Percentiles rank a stretch among this genome's conserved stretches.
phyloP scores from a whole-genome alignment of 2,329 filamentous ascomycete genomes.

The Sordariomycetes sp. region DNA sequence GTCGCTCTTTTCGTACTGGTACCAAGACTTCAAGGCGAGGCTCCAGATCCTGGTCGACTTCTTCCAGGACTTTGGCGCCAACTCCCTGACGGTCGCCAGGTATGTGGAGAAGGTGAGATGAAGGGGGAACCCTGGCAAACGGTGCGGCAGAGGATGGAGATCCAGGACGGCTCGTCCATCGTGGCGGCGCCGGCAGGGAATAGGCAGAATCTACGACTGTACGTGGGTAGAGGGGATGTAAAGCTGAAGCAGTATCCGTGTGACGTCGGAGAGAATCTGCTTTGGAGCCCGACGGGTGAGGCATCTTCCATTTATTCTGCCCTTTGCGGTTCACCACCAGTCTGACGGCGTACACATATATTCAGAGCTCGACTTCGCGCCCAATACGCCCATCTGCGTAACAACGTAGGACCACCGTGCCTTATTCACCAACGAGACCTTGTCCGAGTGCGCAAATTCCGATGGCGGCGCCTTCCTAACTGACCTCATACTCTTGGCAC shows the following conservation, averaged over 20 bases:
- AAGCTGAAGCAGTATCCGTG: not conserved
- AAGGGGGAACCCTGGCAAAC: not conserved
- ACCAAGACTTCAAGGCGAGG: not conserved
- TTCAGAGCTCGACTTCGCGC: not conserved
- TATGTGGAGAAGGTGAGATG: not conserved
- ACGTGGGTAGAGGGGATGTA: not conserved
- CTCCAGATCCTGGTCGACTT: not conserved
- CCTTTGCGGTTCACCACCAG: not conserved
- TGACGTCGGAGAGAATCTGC: not conserved
- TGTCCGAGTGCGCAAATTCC: not conserved
- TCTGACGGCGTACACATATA: not conserved
- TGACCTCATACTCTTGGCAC: not conserved
- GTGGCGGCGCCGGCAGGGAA: not conserved
- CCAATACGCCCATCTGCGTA: not conserved
- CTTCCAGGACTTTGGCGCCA: not conserved
- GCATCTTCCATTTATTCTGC: too few species aligned
- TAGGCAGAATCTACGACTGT: not conserved
- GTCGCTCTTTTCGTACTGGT: not conserved
- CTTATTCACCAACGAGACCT: not conserved
- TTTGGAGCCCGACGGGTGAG: not conserved
- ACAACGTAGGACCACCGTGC: not conserved
- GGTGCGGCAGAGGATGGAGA: not conserved
- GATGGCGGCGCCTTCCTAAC: not conserved
- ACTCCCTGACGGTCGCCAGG: not conserved
- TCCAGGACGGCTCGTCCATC: not conserved